Evolutionary conservation across 2,329 filamentous ascomycete species (phyloP).

Genomic region (Plectosphaerella plurivora): DNA sequence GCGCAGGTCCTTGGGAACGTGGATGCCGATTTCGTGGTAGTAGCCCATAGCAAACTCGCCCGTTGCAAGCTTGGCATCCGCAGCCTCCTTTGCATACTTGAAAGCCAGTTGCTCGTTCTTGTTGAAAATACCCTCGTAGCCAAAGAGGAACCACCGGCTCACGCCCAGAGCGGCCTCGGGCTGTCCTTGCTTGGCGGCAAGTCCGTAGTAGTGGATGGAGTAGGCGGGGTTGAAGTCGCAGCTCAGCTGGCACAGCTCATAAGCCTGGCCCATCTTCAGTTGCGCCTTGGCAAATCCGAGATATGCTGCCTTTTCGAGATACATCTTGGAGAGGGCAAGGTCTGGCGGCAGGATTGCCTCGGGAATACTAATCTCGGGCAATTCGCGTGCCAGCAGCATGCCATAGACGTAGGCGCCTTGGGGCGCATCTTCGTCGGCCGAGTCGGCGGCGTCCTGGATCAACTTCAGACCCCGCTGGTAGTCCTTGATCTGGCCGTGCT

Average conservation of each 20-base stretch:
- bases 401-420: slow-evolving; percentile 95
- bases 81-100: slow-evolving; percentile 84
- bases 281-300: slow-evolving; percentile 95
- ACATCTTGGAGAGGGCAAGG: slow-evolving; percentile 69
- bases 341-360: slow-evolving; percentile 65
- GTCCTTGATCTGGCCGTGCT: slow-evolving; percentile 86
- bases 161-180: slow-evolving; percentile 92
- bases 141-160: slow-evolving; percentile 97
- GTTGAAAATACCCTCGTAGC: slow-evolving; percentile 84
- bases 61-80: slow-evolving; percentile 74
- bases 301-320: slow-evolving; percentile 95
- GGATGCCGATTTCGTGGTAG: slow-evolving; percentile 94
- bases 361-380: slow-evolving; percentile 86
- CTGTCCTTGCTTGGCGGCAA: slow-evolving; percentile 88
- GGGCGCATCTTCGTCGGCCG: slow-evolving; percentile 91
- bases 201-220: slow-evolving; percentile 91
- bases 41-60: slow-evolving; percentile 97
- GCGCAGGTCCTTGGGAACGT: slow-evolving; percentile 75
- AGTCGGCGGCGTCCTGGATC: slow-evolving; percentile 77
- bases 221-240: slow-evolving; percentile 93
- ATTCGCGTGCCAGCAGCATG: slow-evolving; percentile 85
- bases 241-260: slow-evolving; percentile 87
- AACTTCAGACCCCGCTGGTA: slow-evolving; percentile 73
- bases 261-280: slow-evolving; percentile 93
- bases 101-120: slow-evolving; percentile 96